Base-by-base conservation (phyloP, 2,329 filamentous ascomycete genomes). In the Microdochium trichocladiopsis region DNA sequence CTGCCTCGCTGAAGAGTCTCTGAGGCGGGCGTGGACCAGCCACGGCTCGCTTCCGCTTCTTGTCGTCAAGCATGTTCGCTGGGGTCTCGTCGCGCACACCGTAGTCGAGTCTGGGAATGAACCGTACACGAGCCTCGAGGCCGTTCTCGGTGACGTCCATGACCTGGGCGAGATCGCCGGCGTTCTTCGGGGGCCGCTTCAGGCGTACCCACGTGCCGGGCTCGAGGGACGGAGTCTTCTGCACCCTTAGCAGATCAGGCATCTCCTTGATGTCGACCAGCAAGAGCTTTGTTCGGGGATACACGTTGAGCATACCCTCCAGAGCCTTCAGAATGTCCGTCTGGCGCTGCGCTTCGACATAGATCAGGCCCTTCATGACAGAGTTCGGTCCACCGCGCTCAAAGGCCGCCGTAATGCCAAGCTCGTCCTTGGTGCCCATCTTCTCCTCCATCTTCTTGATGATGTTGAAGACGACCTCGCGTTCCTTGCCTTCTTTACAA, bases 231-330 rank as follows among this genome's bases (percentile, higher is more conserved):
- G 91, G 88, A 2, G 88, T 93, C 73, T 96, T 96, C 55, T 84
- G 86, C 25, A 95, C 90, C 50, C 91, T 84, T 18, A 99, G 78
- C n/a, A 99, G 80, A 69, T 97, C 94, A 2, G 94, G 93, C 86
- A 96, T 96, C 70, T 99, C 94, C 68, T 95, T 95, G 63, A 97
- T 91, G 49, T 94, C 90, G 43, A 99, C 90, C 50, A 97, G 76
- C 47, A 92, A 82, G 72, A 94, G 86, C 69, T 91, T 94, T 25
- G 83, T 87, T 52, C 90, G 84, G 51, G 93, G 89, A 67, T 96
- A 99, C 36, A 95, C 88, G 64, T 96, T 91, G 55, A 90, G 82
- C 63, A 99, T 82, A 43, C 86, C 88, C 56, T 96, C 89, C 43
- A 96, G 76, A 8, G 90, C 89, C 50, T 85, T 78, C 63, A 92